Percentiles rank a stretch among this genome's conserved stretches.
phyloP scores from a whole-genome alignment of 2,329 filamentous ascomycete genomes.

The Diatrype stigma region DNA sequence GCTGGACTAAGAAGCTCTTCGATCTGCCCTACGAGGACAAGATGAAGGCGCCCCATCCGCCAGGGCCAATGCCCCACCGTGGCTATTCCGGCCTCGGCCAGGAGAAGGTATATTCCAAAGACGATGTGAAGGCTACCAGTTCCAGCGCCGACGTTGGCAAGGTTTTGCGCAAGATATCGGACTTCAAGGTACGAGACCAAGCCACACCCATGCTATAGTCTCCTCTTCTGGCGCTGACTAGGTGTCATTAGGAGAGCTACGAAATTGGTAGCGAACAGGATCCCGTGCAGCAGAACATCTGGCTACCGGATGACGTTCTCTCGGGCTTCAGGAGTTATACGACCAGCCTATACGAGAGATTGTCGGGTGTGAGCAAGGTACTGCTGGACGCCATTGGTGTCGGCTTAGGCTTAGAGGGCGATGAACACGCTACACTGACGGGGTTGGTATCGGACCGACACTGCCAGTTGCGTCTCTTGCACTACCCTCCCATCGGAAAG shows the following conservation, averaged over 20 bases:
- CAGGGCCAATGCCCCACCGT: slow-evolving; percentile 15
- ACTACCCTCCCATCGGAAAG: slow-evolving; percentile 17
- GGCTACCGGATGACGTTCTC: slow-evolving; percentile 40
- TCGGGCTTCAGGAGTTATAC: slow-evolving; percentile 38
- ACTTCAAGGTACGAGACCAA: slow-evolving; percentile 15
- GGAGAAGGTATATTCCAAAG: slow-evolving; percentile 18
- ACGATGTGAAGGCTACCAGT: slow-evolving; percentile 3
- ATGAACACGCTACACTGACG: slow-evolving; percentile 2
- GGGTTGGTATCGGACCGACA: slow-evolving; percentile 10
- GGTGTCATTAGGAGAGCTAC: slow-evolving; percentile 31
- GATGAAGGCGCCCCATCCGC: slow-evolving; percentile 18
- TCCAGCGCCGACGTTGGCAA: slow-evolving; percentile 3
- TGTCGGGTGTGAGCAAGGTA: slow-evolving; percentile 7
- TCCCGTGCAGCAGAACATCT: slow-evolving; percentile 39
- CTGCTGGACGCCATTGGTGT: slow-evolving; percentile 12
- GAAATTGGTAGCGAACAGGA: slow-evolving; percentile 43
- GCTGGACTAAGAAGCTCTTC: slow-evolving; percentile 17
- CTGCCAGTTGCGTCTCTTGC: slow-evolving; percentile 16
- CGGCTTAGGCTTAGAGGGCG: slow-evolving; percentile 7
- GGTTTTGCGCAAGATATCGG: slow-evolving; percentile 13
- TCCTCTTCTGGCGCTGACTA: neutral
- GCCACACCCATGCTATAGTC: neutral
- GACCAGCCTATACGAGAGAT: slow-evolving; percentile 26
- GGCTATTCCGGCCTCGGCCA: slow-evolving; percentile 18
- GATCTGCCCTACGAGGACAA: slow-evolving; percentile 17